Conservation (phyloP, 2,329 filamentous ascomycete species). For the Teratosphaeria nubilosa region DNA sequence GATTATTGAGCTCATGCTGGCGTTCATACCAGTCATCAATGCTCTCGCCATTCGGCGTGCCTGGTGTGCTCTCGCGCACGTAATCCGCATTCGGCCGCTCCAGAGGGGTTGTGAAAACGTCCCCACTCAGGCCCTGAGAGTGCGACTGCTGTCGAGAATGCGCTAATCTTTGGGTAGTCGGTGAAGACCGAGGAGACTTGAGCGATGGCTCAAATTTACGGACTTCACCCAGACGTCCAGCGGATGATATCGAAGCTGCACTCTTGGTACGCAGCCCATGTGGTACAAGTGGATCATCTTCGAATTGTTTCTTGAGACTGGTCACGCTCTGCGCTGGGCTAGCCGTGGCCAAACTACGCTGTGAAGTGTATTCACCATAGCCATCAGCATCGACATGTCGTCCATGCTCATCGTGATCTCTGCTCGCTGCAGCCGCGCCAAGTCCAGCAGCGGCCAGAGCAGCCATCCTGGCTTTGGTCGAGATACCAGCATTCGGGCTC, state of each 20-base stretch:
- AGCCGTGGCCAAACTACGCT: constrained; percentile 11
- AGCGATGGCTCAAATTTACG: constrained; percentile 49
- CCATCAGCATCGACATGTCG: constrained; percentile 30
- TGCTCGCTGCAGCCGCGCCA: constrained; percentile 24
- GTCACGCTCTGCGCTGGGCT: constrained; percentile 91
- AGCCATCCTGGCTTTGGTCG: constrained; percentile 27
- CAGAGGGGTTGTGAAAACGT: constrained; percentile 24
- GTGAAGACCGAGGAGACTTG: constrained; percentile 47
- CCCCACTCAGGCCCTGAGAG: constrained; percentile 38
- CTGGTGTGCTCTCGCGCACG: constrained; percentile 31
- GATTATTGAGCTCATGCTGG: constrained; percentile 51
- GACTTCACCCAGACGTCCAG: constrained; percentile 46
- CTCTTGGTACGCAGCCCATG: constrained; percentile 22
- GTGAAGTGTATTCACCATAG: constrained; percentile 16
- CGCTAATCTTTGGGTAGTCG: constrained; percentile 45
- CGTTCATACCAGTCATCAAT: constrained; percentile 41
- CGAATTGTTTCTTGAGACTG: constrained; percentile 47
- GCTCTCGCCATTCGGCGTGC: constrained; percentile 22
- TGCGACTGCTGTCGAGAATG: constrained; percentile 41
- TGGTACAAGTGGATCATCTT: constrained; percentile 43
- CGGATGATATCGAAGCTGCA: constrained; percentile 44
- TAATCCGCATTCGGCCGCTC: constrained; percentile 37
- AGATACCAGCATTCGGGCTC: constrained; percentile 27
- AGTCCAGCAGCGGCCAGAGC: constrained; percentile 32
- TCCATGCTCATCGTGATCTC: constrained; percentile 60